Conservation (phyloP, 2,329 filamentous ascomycete genomes). For the Neofusicoccum ribis region DNA sequence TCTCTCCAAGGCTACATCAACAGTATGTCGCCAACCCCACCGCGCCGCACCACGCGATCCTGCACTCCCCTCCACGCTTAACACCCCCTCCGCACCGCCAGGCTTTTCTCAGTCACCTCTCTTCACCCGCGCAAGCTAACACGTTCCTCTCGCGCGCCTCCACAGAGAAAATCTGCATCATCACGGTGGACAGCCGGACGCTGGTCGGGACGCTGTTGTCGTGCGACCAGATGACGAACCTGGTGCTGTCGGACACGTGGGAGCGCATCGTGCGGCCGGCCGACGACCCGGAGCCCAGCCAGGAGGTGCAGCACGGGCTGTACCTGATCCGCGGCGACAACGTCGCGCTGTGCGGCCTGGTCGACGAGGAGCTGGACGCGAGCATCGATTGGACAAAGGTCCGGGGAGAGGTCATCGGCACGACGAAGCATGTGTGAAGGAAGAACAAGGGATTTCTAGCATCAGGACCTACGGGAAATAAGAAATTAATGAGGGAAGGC, state of each 20-base stretch:
- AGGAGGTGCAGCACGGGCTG: slow-evolving; percentile 78
- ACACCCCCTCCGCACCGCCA: no score
- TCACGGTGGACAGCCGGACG: slow-evolving; percentile 90
- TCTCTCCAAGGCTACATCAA: slow-evolving; percentile 57
- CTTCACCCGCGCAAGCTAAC: background rate
- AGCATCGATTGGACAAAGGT: slow-evolving; percentile 94
- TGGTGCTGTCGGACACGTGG: slow-evolving; percentile 79
- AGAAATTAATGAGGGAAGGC: background rate
- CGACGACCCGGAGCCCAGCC: slow-evolving; percentile 79
- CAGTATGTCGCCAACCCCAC: slow-evolving; percentile 42
- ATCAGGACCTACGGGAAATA: background rate
- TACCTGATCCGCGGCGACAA: slow-evolving; percentile 95
- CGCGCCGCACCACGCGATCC: background rate
- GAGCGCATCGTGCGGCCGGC: slow-evolving; percentile 87
- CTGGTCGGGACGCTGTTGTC: slow-evolving; percentile 73
- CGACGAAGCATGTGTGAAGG: slow-evolving; percentile 69
- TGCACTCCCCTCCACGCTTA: background rate
- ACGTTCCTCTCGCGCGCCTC: slow-evolving; percentile 21
- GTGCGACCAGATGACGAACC: slow-evolving; percentile 88
- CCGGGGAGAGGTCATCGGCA: slow-evolving; percentile 77
- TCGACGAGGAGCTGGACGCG: slow-evolving; percentile 85
- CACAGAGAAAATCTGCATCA: slow-evolving; percentile 84
- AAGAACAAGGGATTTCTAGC: background rate
- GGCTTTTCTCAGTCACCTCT: background rate
- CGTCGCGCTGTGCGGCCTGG: slow-evolving; percentile 83